These are phyloP conservation scores for Spathaspora boniae DNA, from an alignment of 805 yeast species.

Conservation along the genomic window DNA sequence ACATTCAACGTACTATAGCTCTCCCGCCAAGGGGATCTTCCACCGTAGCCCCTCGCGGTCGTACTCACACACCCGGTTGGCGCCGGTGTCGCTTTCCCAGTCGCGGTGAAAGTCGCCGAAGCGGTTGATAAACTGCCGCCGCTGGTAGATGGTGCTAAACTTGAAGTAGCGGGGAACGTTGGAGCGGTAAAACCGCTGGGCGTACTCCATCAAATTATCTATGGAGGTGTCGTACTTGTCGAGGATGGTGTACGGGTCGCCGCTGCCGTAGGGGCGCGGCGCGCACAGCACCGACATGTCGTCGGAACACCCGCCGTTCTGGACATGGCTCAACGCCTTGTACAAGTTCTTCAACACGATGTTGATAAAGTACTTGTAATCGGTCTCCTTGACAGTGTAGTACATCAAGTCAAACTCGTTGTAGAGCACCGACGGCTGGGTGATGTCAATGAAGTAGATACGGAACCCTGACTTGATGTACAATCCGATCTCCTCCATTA, in stretches of 20 bases:
- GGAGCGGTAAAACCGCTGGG: conserved; percentile 32
- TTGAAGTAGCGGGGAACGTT: conserved; percentile 30
- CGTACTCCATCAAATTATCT: conserved; percentile 25
- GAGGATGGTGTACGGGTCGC: conserved; percentile 19
- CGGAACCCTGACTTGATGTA: conserved; percentile 51
- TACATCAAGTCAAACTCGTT: conserved; percentile 43
- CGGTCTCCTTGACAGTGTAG: conserved; percentile 38
- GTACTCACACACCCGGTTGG: conserved; percentile 22
- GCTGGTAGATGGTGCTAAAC: conserved; percentile 39
- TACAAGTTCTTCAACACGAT: conserved; percentile 45
- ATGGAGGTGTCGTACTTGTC: conserved; percentile 19
- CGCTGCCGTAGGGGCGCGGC: conserved; percentile 21
- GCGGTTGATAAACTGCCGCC: conserved; percentile 38
- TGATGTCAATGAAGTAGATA: conserved; percentile 42
- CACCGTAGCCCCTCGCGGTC: conserved; percentile 38
- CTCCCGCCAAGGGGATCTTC: conserved; percentile 40
- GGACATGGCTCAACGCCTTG: conserved; percentile 41
- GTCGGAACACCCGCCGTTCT: conserved; percentile 22
- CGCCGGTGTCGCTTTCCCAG: conserved; percentile 18
- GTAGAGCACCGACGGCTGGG: conserved; percentile 37
- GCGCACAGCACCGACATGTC: conserved; percentile 15
- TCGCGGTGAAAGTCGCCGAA: conserved; percentile 38
- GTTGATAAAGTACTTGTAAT: conserved; percentile 42
- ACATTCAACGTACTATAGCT: conserved; percentile 20
- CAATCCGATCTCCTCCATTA: conserved; percentile 56